Percentiles rank a stretch among this genome's conserved stretches.
These are phyloP conservation scores for Pterocarpus santalinus DNA, from an alignment of 306 rosid genomes.

Conservation along the genomic window DNA sequence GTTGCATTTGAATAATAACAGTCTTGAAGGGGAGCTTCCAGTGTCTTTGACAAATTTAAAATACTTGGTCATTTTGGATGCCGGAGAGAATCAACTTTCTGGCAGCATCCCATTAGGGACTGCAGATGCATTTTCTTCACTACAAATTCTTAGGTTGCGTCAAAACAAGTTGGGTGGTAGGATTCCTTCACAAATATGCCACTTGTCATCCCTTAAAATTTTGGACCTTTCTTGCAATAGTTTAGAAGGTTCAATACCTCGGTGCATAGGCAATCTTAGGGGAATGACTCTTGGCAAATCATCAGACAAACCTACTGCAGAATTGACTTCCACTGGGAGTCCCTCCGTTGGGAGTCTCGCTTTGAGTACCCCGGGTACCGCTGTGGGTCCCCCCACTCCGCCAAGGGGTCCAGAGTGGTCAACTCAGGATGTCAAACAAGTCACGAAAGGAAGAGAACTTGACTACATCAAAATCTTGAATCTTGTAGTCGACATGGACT, in stretches of 20 bases:
- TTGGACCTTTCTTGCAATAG: slow-evolving; percentile 38
- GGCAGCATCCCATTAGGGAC: slow-evolving; percentile 47
- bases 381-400: too few species aligned
- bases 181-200: slow-evolving; percentile 43
- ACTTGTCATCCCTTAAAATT: not conserved
- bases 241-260: slow-evolving; percentile 39
- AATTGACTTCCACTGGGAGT: too few species aligned
- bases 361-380: too few species aligned
- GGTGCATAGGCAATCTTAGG: slow-evolving; percentile 22
- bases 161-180: slow-evolving; percentile 17
- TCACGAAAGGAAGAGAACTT: slow-evolving; percentile 25
- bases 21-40: slow-evolving; percentile 15
- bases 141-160: slow-evolving; percentile 36
- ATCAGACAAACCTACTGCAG: not conserved
- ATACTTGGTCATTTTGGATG: not conserved
- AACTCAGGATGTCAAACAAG: not conserved
- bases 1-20: slow-evolving; percentile 43
- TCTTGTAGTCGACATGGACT: slow-evolving; percentile 24
- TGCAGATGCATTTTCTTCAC: not conserved
- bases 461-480: slow-evolving; percentile 8
- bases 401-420: not conserved
- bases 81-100: slow-evolving; percentile 38
- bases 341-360: too few species aligned
- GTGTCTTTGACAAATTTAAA: not conserved
- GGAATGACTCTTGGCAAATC: slow-evolving; percentile 12